Evolutionary conservation across 805 yeast species (phyloP).

Genomic region (Metschnikowia corniflorae): DNA sequence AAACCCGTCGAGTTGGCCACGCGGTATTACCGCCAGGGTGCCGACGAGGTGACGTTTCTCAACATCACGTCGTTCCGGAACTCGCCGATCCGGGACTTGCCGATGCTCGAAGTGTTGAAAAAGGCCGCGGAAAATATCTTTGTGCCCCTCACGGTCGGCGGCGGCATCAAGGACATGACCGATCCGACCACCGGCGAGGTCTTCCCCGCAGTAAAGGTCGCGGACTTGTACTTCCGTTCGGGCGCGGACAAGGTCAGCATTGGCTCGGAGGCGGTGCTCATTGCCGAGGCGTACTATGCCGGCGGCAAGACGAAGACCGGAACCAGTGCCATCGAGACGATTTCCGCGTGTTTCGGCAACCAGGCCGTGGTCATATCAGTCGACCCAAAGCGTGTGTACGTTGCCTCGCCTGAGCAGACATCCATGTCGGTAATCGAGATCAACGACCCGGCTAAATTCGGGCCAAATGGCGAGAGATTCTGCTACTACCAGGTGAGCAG

Average conservation of each 20-base stretch:
- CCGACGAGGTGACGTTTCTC: slow-evolving; percentile 93
- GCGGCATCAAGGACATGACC: slow-evolving; percentile 88
- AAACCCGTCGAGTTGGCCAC: slow-evolving; percentile 95
- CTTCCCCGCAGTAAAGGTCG: slow-evolving; percentile 86
- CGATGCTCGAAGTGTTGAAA: slow-evolving; percentile 88
- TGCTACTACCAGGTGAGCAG: slow-evolving; percentile 96
- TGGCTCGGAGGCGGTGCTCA: slow-evolving; percentile 94
- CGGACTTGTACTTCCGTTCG: slow-evolving; percentile 84
- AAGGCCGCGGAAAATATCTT: slow-evolving; percentile 84
- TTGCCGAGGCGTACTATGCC: slow-evolving; percentile 78
- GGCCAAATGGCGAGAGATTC: slow-evolving; percentile 85
- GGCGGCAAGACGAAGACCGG: slow-evolving; percentile 62
- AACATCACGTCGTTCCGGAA: slow-evolving; percentile 95
- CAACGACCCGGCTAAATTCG: slow-evolving; percentile 43
- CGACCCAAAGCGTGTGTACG: slow-evolving; percentile 91
- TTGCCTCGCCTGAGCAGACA: slow-evolving; percentile 56
- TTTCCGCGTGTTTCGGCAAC: slow-evolving; percentile 85
- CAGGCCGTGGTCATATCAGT: slow-evolving; percentile 98
- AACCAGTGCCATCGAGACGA: slow-evolving; percentile 85
- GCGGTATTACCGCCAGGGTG: slow-evolving; percentile 88
- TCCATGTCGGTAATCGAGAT: slow-evolving; percentile 65
- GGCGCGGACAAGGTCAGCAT: slow-evolving; percentile 98
- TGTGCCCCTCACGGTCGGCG: slow-evolving; percentile 97
- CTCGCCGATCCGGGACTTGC: slow-evolving; percentile 88
- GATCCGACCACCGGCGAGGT: slow-evolving; percentile 75